Conservation (phyloP, 495 filamentous ascomycete genomes). For the Xylaria flabelliformis region DNA sequence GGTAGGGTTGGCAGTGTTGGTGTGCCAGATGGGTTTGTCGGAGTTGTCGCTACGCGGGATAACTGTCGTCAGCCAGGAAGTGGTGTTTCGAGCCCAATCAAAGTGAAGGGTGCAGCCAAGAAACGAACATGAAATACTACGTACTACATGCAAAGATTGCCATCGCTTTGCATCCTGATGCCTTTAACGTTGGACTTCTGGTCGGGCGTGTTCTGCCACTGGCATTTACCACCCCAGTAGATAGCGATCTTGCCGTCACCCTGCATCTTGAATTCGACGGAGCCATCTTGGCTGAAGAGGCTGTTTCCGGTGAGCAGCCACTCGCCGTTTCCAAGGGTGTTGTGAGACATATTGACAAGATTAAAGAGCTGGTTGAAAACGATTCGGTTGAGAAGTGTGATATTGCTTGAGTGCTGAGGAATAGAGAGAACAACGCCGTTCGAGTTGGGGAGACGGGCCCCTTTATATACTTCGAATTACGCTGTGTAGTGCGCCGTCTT, state of each 20-base stretch:
- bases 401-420: background rate
- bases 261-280: slow-evolving; percentile 38
- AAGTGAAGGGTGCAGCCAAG: background rate
- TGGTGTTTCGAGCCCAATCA: background rate
- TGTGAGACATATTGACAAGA: slow-evolving; percentile 33
- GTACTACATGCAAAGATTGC: slow-evolving; percentile 42
- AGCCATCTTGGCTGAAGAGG: slow-evolving; percentile 36
- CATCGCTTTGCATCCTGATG: slow-evolving; percentile 37
- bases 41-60: slow-evolving; percentile 27
- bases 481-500: background rate
- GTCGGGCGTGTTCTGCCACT: slow-evolving; percentile 37
- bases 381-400: background rate
- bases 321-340: slow-evolving; percentile 41
- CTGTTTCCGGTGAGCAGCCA: slow-evolving; percentile 35
- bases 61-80: slow-evolving; percentile 20
- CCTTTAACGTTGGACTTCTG: slow-evolving; percentile 36
- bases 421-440: background rate
- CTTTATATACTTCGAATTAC: slow-evolving; percentile 13
- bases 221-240: slow-evolving; percentile 34
- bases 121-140: slow-evolving; percentile 7
- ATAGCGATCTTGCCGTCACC: slow-evolving; percentile 39
- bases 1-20: slow-evolving; percentile 26
- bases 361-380: background rate
- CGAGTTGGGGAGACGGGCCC: background rate
- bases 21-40: slow-evolving; percentile 33